Percentiles rank a stretch among this genome's conserved stretches.
Conservation (phyloP, 2,329 filamentous ascomycete species). For the Fusarium sp. region DNA sequence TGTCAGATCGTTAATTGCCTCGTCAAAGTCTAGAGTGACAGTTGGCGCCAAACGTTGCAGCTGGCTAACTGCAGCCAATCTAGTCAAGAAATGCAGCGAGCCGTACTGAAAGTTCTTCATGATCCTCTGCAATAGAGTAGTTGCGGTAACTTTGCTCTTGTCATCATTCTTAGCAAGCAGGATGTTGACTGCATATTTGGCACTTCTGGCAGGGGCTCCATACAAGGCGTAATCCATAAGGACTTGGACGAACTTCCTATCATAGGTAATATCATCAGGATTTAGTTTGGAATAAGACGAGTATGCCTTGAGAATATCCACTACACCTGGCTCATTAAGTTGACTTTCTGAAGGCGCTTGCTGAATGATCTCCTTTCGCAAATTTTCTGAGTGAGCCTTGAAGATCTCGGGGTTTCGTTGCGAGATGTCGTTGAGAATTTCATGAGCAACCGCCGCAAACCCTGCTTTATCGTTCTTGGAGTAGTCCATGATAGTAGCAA, state of each 20-base stretch:
- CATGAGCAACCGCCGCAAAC: slow-evolving; percentile 81
- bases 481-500: slow-evolving; percentile 87
- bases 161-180: slow-evolving; percentile 78
- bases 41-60: slow-evolving; percentile 78
- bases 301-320: slow-evolving; percentile 93
- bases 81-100: slow-evolving; percentile 77
- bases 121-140: slow-evolving; percentile 80
- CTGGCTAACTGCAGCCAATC: slow-evolving; percentile 75
- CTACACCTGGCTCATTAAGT: slow-evolving; percentile 75
- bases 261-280: slow-evolving; percentile 81
- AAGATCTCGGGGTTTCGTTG: slow-evolving; percentile 88
- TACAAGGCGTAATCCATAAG: slow-evolving; percentile 85
- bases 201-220: slow-evolving; percentile 80
- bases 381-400: slow-evolving; percentile 88
- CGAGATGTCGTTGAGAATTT: slow-evolving; percentile 91
- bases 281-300: slow-evolving; percentile 90
- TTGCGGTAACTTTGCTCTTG: slow-evolving; percentile 82
- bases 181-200: slow-evolving; percentile 94
- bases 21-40: slow-evolving; percentile 75
- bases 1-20: slow-evolving; percentile 80
- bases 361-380: slow-evolving; percentile 85
- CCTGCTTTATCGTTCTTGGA: slow-evolving; percentile 84
- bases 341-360: slow-evolving; percentile 77
- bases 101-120: slow-evolving; percentile 79
- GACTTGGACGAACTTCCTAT: slow-evolving; percentile 82